Base-by-base conservation (phyloP, 2,329 filamentous ascomycete genomes). In the Massarina eburnea region DNA sequence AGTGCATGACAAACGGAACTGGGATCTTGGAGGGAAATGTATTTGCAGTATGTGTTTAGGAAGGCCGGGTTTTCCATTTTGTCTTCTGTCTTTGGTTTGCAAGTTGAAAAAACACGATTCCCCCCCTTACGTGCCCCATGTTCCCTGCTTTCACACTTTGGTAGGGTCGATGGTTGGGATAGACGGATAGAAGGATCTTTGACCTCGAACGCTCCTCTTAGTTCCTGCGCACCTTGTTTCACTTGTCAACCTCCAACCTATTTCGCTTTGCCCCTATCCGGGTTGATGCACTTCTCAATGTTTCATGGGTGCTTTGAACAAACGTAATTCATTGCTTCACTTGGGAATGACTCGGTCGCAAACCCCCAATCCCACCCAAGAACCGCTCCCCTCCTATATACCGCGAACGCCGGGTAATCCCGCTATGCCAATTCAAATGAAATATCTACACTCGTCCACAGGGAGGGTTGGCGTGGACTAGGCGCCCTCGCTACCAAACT, bases 401-500 rank as follows among this genome's bases (percentile, higher is more conserved):
- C 19, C 10, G 15, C 4, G 24, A 41, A 20, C 39, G 39, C 39
- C 29, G 35, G 35, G 35, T 24, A 38, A 38, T 38, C 35, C 35
- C 35, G 35, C 35, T 42, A 42, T 42, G 40, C 40, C 30, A 20
- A 35, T 10, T 18, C 17, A 41, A 15, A 43, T 8, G 32, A 35
- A 26, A 14, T 19, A 36, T 20, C 4, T 14, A 21, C 20, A 24
- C 18, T 18, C 39, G 17, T 12, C n/a, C n/a, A n/a, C n/a, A n/a
- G n/a, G n/a, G n/a, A n/a, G n/a, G n/a, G n/a, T n/a, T n/a, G n/a
- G n/a, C n/a, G n/a, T 17, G 8, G 7, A 29, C 26, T 68, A 84
- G 39, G 80, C 82, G 15, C 92, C 92, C 70, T 96, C 92, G 67
- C 90, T 95, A 45, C 92, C 92, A 73, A 97, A 97, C 73, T 97